Evolutionary conservation across 768 basidiomycete genomes (phyloP), one percentile per base, ranked within the genome.

Genomic region (Suillus hirtellus): DNA sequence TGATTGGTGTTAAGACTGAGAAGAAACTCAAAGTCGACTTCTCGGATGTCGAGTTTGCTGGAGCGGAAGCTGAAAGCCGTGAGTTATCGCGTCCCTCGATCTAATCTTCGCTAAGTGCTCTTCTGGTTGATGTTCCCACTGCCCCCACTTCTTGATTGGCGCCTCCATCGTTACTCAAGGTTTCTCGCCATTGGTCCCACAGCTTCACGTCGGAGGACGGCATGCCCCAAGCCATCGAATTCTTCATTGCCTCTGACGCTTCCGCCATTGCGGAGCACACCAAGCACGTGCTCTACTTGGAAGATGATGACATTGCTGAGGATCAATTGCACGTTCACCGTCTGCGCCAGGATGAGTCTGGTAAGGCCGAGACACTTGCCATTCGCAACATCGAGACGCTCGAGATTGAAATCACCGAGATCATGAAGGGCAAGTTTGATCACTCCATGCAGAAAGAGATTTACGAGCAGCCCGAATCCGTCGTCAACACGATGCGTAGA

Each of bases 401-500:
- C 69, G 97, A 99, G 79, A 88, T 99, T 67, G 97, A 99, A 78
- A 87, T 99, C 53, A 96, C 96, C n/a, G 97, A 96, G 68, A 99
- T 99, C 81, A 99, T 99, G 97, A 99, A 99, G 85, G 97, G 97
- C 74, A 94, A 95, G 78, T 99, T 99, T 75, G 93, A 94, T 73
- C 96, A 96, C 74, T 99, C 99, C 81, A 99, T 99, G 97, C 96
- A 99, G 77, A 99, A 99, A 81, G 97, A 99, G 78, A 98, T 98
- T 70, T 98, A 95, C 82, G 93, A 98, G 75, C 96, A 99, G 76
- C 96, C 97, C 59, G 97, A 99, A 73, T 96, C 95, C 27, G 97
- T 99, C 66, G 95, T 99, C 79, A 99, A 99, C 85, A 99, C 97
- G 59, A 99, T 99, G 97, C 92, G 97, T 86, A 96, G 97, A 65